Evolutionary conservation across 2,329 filamentous ascomycete genomes (phyloP).

Genomic region (Aspergillus hortae): DNA sequence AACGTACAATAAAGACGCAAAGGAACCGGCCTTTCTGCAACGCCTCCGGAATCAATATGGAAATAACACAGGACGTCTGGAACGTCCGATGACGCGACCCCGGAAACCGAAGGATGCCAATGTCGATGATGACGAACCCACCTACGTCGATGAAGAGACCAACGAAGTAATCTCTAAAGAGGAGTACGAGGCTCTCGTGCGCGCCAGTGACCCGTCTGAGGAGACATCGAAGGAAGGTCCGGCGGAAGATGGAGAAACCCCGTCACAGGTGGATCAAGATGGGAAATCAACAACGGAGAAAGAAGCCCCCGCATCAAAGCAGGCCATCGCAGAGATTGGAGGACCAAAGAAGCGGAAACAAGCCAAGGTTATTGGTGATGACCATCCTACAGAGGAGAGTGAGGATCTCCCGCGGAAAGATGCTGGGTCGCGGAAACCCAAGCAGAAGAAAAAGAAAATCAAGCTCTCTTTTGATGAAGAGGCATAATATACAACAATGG

Average conservation of each 20-base stretch:
- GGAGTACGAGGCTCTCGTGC: slow-evolving; percentile 39
- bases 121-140: slow-evolving; percentile 43
- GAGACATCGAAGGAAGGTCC: slow-evolving; percentile 10
- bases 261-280: slow-evolving; percentile 9
- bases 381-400: slow-evolving; percentile 19
- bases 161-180: slow-evolving; percentile 44
- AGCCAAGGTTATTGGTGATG: slow-evolving; percentile 38
- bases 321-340: slow-evolving; percentile 40
- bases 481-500: not conserved
- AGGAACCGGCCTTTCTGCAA: slow-evolving; percentile 42
- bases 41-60: slow-evolving; percentile 39
- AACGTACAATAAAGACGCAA: slow-evolving; percentile 29
- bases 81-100: slow-evolving; percentile 34
- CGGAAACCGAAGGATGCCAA: slow-evolving; percentile 33
- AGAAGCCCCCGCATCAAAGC: slow-evolving; percentile 22
- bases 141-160: slow-evolving; percentile 43
- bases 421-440: slow-evolving; percentile 29
- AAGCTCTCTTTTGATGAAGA: slow-evolving; percentile 44
- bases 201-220: slow-evolving; percentile 18
- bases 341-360: slow-evolving; percentile 41
- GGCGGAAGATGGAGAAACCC: slow-evolving; percentile 7
- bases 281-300: slow-evolving; percentile 11
- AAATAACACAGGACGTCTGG: slow-evolving; percentile 32
- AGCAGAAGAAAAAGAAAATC: slow-evolving; percentile 43
- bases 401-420: slow-evolving; percentile 21